Percentiles rank a stretch among this genome's conserved stretches.
Evolutionary conservation across 2,329 filamentous ascomycete species (phyloP).

Genomic region (Sphaerulina vaccinii): DNA sequence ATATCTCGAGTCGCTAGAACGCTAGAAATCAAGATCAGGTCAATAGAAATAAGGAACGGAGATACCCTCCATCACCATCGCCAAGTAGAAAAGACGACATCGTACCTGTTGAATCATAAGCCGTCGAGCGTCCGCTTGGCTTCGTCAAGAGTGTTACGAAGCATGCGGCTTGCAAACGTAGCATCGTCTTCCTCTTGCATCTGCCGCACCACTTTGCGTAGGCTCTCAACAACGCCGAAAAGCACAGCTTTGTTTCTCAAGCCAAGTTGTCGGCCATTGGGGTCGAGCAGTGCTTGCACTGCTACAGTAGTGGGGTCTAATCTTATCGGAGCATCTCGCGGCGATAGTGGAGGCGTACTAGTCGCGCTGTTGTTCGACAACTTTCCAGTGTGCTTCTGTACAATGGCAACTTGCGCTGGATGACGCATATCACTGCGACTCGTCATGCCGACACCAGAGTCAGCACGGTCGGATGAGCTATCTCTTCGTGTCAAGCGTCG

Average conservation of each 20-base stretch:
- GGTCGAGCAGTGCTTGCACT: conserved; percentile 43
- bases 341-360: conserved; percentile 17
- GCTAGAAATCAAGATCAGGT: neutral
- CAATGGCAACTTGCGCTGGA: conserved; percentile 30
- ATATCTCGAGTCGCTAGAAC: conserved; percentile 1
- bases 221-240: conserved; percentile 51
- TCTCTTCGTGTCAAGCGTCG: conserved; percentile 15
- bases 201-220: conserved; percentile 54
- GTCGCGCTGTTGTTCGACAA: conserved; percentile 12
- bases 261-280: conserved; percentile 44
- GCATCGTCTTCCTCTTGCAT: conserved; percentile 49
- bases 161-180: conserved; percentile 60
- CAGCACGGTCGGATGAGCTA: conserved; percentile 33
- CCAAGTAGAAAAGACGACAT: too few species aligned
- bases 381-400: conserved; percentile 12
- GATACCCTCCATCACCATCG: neutral
- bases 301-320: conserved; percentile 39
- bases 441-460: conserved; percentile 35
- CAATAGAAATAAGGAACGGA: neutral
- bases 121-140: conserved; percentile 74
- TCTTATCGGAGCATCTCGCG: conserved; percentile 28
- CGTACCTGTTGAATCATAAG: too few species aligned
- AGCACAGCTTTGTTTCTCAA: conserved; percentile 57
- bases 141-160: conserved; percentile 70
- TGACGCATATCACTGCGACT: conserved; percentile 25